Percentiles rank a stretch among this genome's conserved stretches.
These are phyloP conservation scores for Macrolepiota albuminosa DNA, from an alignment of 768 basidiomycete species.

Conservation along the genomic window DNA sequence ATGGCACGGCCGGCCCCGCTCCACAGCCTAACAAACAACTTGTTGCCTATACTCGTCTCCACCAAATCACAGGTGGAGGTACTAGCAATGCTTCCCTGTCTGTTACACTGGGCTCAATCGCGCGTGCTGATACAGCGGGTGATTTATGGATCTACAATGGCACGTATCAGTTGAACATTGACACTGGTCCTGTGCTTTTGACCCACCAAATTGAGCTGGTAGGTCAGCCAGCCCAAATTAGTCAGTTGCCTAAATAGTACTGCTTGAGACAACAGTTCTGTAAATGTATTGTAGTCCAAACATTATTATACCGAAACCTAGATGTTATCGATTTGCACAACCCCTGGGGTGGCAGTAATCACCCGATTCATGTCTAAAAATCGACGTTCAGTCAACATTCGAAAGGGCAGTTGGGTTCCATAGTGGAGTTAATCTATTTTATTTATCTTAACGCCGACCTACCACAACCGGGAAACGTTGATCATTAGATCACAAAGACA, in stretches of 20 bases:
- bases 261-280: background rate
- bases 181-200: constrained; percentile 34
- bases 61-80: constrained; percentile 21
- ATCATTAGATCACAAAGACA: background rate
- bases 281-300: background rate
- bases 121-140: constrained; percentile 42
- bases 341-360: background rate
- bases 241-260: constrained; percentile 27
- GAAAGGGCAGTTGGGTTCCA: too few relatives aligned
- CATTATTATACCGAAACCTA: background rate
- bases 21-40: constrained; percentile 51
- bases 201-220: constrained; percentile 36
- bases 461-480: background rate
- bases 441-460: background rate
- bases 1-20: constrained; percentile 40
- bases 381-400: too few relatives aligned
- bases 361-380: background rate
- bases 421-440: too few relatives aligned
- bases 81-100: constrained; percentile 27
- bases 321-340: background rate
- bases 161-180: constrained; percentile 38
- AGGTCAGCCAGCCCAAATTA: constrained; percentile 36
- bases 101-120: constrained; percentile 44
- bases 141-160: constrained; percentile 43
- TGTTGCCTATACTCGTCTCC: constrained; percentile 40